A percentile compares a stretch with the other conserved stretches of the same genome.
These are phyloP conservation scores for Cochliopodium minus DNA, from an alignment of 208 protist species.

Conservation along the genomic window DNA sequence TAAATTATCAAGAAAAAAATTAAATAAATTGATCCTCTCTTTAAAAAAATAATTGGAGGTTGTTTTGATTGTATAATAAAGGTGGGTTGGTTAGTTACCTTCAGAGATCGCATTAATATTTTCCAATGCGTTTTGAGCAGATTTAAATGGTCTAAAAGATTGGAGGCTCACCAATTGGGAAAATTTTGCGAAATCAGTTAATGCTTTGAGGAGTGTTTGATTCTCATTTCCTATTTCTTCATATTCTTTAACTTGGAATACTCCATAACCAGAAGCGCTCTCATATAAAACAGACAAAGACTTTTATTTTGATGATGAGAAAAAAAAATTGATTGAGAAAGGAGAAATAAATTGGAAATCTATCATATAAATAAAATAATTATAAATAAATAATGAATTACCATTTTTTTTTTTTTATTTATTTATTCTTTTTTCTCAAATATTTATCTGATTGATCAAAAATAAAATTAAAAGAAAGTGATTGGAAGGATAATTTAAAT, in stretches of 20 bases:
- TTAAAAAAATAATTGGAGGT: conserved; percentile 22
- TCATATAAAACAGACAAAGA: conserved; percentile 85
- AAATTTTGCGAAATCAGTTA: conserved; percentile 75
- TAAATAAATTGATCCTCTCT: too few species aligned
- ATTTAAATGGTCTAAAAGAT: conserved; percentile 83
- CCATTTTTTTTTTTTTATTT: too few species aligned
- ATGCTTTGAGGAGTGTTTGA: conserved; percentile 65
- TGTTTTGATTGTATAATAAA: conserved; percentile 13
- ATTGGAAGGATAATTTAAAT: too few species aligned
- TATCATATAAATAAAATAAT: too few species aligned
- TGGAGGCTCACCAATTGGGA: conserved; percentile 75
- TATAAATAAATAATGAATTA: too few species aligned
- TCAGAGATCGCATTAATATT: conserved; percentile 89
- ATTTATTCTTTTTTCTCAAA: too few species aligned
- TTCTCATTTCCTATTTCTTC: conserved; percentile 74
- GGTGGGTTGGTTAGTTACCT: conserved; percentile 37
- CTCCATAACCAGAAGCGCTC: conserved; percentile 78
- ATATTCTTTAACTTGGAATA: conserved; percentile 76
- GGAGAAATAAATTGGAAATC: too few species aligned
- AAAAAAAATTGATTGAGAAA: too few species aligned
- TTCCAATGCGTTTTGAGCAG: conserved; percentile 86
- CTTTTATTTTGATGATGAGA: too few species aligned
- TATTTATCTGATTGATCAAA: too few species aligned
- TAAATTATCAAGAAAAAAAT: too few species aligned
- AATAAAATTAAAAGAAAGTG: too few species aligned